Conservation (phyloP, 2,329 filamentous ascomycete species). For the Chaetothyriales sp. region DNA sequence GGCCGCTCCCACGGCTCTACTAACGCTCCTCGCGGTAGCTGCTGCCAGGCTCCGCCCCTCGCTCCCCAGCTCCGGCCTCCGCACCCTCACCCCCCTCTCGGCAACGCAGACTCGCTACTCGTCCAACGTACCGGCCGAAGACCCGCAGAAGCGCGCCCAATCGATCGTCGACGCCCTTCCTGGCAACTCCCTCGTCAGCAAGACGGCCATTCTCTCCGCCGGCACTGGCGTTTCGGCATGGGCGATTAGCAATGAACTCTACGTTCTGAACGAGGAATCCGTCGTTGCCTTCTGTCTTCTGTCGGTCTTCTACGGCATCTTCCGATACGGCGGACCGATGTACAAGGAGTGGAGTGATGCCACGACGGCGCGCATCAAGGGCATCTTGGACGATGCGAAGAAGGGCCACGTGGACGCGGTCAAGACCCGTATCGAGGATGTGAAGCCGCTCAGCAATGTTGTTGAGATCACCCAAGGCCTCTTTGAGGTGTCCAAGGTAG, state of each 20-base stretch:
- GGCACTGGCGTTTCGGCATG: slow-evolving; percentile 81
- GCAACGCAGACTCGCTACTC: slow-evolving; percentile 42
- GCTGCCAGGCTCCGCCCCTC: slow-evolving; percentile 74
- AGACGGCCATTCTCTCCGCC: slow-evolving; percentile 92
- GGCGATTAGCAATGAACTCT: slow-evolving; percentile 98
- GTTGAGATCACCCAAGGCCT: slow-evolving; percentile 94
- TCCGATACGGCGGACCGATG: slow-evolving; percentile 83
- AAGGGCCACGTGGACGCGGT: slow-evolving; percentile 92
- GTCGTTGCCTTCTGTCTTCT: slow-evolving; percentile 86
- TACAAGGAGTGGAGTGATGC: slow-evolving; percentile 86
- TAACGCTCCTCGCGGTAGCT: slow-evolving; percentile 43
- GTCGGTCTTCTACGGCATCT: slow-evolving; percentile 81
- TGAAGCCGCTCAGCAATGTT: slow-evolving; percentile 86
- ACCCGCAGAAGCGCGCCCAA: slow-evolving; percentile 93
- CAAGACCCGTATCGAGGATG: slow-evolving; percentile 83
- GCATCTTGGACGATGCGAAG: slow-evolving; percentile 86
- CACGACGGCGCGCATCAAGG: slow-evolving; percentile 84
- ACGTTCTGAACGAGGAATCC: slow-evolving; percentile 97
- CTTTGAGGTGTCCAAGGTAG: slow-evolving; percentile 95
- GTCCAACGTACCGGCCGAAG: slow-evolving; percentile 68
- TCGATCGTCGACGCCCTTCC: slow-evolving; percentile 87
- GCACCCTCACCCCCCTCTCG: slow-evolving; percentile 57
- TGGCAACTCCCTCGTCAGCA: slow-evolving; percentile 82
- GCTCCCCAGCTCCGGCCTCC: slow-evolving; percentile 46
- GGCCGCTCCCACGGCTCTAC: background rate